Conservation (phyloP, 2,329 filamentous ascomycete genomes). For the Didymella keratinophila region DNA sequence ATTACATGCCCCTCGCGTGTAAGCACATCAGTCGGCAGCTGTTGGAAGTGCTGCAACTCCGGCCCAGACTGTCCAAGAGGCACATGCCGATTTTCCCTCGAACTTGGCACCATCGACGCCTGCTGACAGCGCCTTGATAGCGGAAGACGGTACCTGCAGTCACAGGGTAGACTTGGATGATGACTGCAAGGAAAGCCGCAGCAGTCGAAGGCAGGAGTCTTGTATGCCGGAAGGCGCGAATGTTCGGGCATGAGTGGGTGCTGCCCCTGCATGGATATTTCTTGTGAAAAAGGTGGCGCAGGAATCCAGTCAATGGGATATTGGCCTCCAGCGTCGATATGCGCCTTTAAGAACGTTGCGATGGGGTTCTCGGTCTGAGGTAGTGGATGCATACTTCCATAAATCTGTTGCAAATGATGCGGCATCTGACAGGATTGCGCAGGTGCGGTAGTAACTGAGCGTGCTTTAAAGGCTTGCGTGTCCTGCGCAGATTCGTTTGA, state of each 20-base stretch:
- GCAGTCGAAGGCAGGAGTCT: no score
- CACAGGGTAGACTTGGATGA: background rate
- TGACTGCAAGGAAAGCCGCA: background rate
- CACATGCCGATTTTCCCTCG: background rate
- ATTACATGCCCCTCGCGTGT: background rate
- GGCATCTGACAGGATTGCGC: background rate
- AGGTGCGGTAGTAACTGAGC: background rate
- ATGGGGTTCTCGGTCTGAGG: background rate
- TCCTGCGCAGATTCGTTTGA: background rate
- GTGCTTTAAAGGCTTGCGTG: background rate
- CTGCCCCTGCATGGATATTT: background rate
- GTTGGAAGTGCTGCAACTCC: background rate
- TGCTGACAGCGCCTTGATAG: background rate
- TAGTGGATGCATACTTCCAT: background rate
- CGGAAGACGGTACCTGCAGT: background rate
- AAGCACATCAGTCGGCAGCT: background rate
- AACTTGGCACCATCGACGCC: background rate
- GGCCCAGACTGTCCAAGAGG: background rate
- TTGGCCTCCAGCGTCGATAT: background rate
- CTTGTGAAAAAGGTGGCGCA: background rate
- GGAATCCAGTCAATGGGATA: background rate
- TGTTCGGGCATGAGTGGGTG: background rate
- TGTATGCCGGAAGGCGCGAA: background rate
- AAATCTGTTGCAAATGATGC: background rate
- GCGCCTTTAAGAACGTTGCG: background rate